Percentiles rank a stretch among this genome's conserved stretches.
phyloP scores from a whole-genome alignment of 1,139 yeast species.

The Geotrichum bryndzae region DNA sequence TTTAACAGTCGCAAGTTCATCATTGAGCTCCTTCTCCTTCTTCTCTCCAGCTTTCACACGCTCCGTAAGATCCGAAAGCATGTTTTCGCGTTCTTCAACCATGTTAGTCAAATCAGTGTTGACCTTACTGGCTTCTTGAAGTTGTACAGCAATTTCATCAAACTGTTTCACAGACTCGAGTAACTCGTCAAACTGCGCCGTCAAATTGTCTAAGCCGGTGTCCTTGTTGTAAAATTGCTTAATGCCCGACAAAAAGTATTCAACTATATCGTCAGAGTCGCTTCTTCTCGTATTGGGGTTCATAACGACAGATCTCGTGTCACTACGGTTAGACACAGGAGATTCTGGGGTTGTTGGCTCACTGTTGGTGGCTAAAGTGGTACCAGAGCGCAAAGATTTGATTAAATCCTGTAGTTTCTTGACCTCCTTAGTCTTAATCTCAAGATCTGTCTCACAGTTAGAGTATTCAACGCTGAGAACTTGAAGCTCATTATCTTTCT shows the following conservation, averaged over 20 bases:
- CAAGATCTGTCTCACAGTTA: conserved; percentile 14
- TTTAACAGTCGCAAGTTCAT: not conserved
- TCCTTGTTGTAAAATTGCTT: not conserved
- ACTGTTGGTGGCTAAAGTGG: not conserved
- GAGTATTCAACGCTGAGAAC: conserved; percentile 6
- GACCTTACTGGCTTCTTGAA: conserved; percentile 5
- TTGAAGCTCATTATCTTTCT: conserved; percentile 9
- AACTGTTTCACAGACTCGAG: conserved; percentile 10
- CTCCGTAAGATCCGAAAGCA: not conserved
- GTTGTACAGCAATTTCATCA: conserved; percentile 9
- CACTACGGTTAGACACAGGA: not conserved
- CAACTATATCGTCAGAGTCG: conserved; percentile 6
- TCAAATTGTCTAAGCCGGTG: not conserved
- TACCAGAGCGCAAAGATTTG: conserved; percentile 5
- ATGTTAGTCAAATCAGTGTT: conserved; percentile 7
- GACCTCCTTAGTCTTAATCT: conserved; percentile 5
- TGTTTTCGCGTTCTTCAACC: conserved; percentile 8
- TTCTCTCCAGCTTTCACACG: not conserved
- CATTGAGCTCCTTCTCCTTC: not conserved
- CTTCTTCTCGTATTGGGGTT: not conserved
- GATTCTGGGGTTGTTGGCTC: too few species aligned
- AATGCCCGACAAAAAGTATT: not conserved
- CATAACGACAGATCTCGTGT: not conserved
- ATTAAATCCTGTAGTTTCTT: conserved; percentile 12
- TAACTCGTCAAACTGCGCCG: conserved; percentile 2